These are phyloP conservation scores for Ascocoryne sarcoides DNA, from an alignment of 2,329 filamentous ascomycete genomes.

Conservation along the genomic window DNA sequence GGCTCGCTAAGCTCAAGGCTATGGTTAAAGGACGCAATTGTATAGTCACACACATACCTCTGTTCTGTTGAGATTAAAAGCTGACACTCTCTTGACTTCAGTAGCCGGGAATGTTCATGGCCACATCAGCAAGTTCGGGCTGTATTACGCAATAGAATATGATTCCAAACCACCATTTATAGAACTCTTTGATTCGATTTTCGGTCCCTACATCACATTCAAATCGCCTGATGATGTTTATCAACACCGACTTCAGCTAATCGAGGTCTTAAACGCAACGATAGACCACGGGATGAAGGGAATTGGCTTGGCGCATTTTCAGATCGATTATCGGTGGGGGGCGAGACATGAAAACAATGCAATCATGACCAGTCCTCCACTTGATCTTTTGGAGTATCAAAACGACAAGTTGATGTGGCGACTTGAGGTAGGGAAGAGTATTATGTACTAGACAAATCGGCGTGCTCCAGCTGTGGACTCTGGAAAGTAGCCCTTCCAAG, in stretches of 20 bases:
- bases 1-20: not conserved
- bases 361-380: not conserved
- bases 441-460: not conserved
- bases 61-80: not conserved
- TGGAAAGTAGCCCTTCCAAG: no score
- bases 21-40: not conserved
- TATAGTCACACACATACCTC: not conserved
- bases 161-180: not conserved
- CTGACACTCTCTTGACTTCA: not conserved
- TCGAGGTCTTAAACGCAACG: not conserved
- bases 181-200: not conserved
- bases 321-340: not conserved
- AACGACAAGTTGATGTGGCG: not conserved
- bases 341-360: not conserved
- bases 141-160: not conserved
- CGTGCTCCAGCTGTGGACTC: not conserved
- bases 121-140: conserved; percentile 2
- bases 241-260: not conserved
- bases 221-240: not conserved
- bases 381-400: not conserved
- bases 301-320: not conserved
- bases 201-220: not conserved
- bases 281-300: not conserved
- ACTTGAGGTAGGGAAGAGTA: not conserved
- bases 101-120: not conserved